Evolutionary conservation across 2,329 filamentous ascomycete genomes (phyloP).

Genomic region (Ciborinia camelliae): DNA sequence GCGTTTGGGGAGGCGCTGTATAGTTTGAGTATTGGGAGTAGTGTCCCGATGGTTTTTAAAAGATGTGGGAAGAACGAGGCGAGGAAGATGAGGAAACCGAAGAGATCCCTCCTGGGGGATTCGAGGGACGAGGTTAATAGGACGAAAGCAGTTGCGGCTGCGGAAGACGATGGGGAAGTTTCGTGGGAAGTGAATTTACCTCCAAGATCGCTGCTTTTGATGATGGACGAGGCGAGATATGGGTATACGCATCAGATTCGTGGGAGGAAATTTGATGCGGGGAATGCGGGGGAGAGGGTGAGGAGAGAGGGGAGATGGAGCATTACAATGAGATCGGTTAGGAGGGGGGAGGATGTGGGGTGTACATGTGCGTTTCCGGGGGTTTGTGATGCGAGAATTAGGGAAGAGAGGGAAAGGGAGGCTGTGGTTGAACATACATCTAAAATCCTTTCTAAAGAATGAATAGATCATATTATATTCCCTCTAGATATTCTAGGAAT

Average conservation of each 20-base stretch:
- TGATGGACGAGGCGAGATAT: constrained; percentile 20
- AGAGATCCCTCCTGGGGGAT: background rate
- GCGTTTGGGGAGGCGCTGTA: constrained; percentile 41
- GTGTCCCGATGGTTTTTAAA: background rate
- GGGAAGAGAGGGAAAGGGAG: constrained; percentile 15
- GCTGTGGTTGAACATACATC: background rate
- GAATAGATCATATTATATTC: background rate
- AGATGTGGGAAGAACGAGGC: constrained; percentile 4
- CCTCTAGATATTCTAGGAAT: too few relatives aligned
- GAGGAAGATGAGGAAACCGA: constrained; percentile 8
- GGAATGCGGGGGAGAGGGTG: background rate
- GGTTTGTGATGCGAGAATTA: constrained; percentile 22
- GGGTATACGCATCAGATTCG: constrained; percentile 20
- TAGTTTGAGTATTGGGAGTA: constrained; percentile 16
- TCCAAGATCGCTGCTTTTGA: constrained; percentile 19
- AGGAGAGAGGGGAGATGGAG: constrained; percentile 20
- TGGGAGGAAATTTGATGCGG: constrained; percentile 21
- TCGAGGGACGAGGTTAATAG: background rate
- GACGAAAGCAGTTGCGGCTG: background rate
- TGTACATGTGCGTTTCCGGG: constrained; percentile 20
- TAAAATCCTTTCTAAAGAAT: background rate
- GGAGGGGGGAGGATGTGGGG: background rate
- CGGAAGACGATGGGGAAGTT: background rate
- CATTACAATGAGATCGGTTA: constrained; percentile 22
- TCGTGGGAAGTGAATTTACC: constrained; percentile 19